Percentiles rank a stretch among this genome's conserved stretches.
Conservation (phyloP, 2,329 filamentous ascomycete species). For the Ophiostoma pallidulum region DNA sequence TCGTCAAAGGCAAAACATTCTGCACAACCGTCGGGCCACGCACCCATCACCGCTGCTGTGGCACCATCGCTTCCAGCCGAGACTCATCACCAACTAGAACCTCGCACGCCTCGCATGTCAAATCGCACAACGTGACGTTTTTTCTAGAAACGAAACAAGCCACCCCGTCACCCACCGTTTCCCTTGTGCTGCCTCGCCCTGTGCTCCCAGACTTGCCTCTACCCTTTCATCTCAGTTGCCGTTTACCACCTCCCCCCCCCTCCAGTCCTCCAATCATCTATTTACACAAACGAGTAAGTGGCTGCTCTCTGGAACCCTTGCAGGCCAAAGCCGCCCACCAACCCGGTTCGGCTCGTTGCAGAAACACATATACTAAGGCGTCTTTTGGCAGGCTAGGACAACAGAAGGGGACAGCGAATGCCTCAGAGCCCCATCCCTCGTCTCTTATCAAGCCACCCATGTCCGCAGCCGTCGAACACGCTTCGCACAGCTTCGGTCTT, state of each 20-base stretch:
- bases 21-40: neutral
- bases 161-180: slow-evolving; percentile 2
- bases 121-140: slow-evolving; percentile 5
- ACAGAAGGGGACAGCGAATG: neutral
- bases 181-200: slow-evolving; percentile 4
- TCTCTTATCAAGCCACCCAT: slow-evolving; percentile 19
- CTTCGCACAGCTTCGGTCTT: slow-evolving; percentile 24
- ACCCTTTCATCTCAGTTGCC: neutral
- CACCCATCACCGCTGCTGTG: neutral
- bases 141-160: slow-evolving; percentile 5
- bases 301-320: neutral
- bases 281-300: slow-evolving; percentile 9
- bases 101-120: slow-evolving; percentile 7
- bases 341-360: slow-evolving; percentile 13
- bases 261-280: neutral
- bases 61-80: slow-evolving; percentile 10
- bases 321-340: slow-evolving; percentile 8
- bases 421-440: neutral
- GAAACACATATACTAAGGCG: slow-evolving; percentile 10
- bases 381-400: neutral
- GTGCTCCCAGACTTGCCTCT: neutral
- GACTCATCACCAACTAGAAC: slow-evolving; percentile 8
- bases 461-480: slow-evolving; percentile 25
- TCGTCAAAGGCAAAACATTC: neutral
- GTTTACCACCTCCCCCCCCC: neutral